Base-by-base conservation (phyloP, 768 basidiomycete genomes). In the Agaricus blazei region DNA sequence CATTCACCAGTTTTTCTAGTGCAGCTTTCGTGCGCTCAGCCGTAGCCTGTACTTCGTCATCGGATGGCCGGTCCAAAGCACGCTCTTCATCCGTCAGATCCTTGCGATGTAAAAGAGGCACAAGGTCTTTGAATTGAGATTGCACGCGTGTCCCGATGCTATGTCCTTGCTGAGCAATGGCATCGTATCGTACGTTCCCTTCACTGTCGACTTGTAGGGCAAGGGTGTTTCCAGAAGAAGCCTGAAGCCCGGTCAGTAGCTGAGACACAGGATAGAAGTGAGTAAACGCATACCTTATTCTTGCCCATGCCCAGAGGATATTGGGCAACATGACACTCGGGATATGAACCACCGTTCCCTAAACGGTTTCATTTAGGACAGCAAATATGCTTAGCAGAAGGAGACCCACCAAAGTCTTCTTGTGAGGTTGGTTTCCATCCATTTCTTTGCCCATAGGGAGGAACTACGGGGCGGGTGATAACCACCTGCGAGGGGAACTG, bases 91-190 rank as follows among this genome's bases (percentile, higher is more conserved):
- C 90, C 15, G 81, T 79, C 19, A 98, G 72, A 65, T 99, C 97
- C 66, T 89, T 92, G 31, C 97, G 84, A 65, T 97, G 85, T 0
- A 82, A 75, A 1, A 99, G 79, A 1, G 97, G 97, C 0, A 99
- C 93, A 27, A 99, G 87, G 67, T 98, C 97, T 67, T 97, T 98
- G 77, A 97, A 98, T 63, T 95, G 93, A 0, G 94, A 93, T 66
- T 98, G 96, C 9, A 98, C 81, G 52, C 84, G 72, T 68, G 91
- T 91, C 62, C 88, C 93, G 1, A 81, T 77, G 23, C 92, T 85
- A 64, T 97, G 91, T 40, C 97, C 97, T 70, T 98, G 94, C 58
- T 88, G 87, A 8, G 96, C 96, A 62, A 98, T 98, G 50, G 91
- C 95, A 70, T 97, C 95, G 67, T 98, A 99, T 59, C 92, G 88